phyloP scores from a whole-genome alignment of 108 stramenopile species.

The Fragilariopsis cylindrus region DNA sequence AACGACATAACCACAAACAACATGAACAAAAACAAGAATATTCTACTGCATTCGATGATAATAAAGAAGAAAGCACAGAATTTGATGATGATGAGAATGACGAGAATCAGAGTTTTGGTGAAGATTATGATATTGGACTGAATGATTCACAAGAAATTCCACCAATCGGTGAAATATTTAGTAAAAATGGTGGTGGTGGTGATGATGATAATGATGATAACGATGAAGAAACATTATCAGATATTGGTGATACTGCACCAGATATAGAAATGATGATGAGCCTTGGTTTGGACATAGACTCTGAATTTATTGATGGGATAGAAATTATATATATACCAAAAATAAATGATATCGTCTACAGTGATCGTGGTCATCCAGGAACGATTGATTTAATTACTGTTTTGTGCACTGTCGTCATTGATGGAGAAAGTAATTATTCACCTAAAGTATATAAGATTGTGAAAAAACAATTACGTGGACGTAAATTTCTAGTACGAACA shows the following conservation, averaged over 20 bases:
- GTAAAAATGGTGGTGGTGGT: neutral
- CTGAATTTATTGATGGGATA: slow-evolving; percentile 20
- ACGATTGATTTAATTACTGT: slow-evolving; percentile 22
- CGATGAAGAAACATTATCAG: slow-evolving; percentile 30
- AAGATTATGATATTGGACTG: neutral
- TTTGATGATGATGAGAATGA: slow-evolving; percentile 13
- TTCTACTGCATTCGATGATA: too few species aligned
- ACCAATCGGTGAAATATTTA: neutral
- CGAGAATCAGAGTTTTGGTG: too few species aligned
- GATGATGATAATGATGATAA: neutral
- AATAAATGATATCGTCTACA: slow-evolving; percentile 28
- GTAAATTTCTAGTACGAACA: slow-evolving; percentile 29
- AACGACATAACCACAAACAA: neutral
- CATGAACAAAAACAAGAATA: neutral
- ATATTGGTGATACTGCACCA: slow-evolving; percentile 29
- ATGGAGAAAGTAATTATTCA: slow-evolving; percentile 19
- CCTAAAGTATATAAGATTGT: slow-evolving; percentile 35
- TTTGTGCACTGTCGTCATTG: slow-evolving; percentile 19
- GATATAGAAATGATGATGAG: neutral
- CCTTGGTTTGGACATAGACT: neutral
- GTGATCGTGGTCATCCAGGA: slow-evolving; percentile 35
- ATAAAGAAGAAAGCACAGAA: too few species aligned
- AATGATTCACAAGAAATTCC: neutral
- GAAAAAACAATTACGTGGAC: slow-evolving; percentile 26
- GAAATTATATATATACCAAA: slow-evolving; percentile 30